Evolutionary conservation across 805 yeast species (phyloP), one percentile per base, ranked within the genome.

Genomic region (Cyberlindnera meyerae): DNA sequence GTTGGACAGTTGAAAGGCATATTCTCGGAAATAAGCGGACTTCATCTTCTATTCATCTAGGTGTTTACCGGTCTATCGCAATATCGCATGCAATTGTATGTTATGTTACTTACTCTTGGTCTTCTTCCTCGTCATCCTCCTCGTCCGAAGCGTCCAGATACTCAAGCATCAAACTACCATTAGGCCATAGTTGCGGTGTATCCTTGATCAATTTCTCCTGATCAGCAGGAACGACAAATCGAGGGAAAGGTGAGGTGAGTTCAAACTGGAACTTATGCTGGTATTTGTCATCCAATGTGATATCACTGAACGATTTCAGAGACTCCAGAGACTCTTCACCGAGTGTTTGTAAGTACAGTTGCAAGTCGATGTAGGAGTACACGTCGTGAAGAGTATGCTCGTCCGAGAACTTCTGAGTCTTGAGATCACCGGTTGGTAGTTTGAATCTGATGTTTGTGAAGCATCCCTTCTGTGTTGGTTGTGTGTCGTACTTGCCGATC

Each of bases 191-290:
- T 25, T 70, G 62, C 1, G 60, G 48, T 25, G 66, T 66, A 22
- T 73, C 71, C 21, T 50, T 52, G 6, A 82, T 55, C 3, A 36
- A 18, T 14, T 41, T 36, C 0, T 52, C 49, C 11, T 52, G 40
- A 21, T 61, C 62, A 5, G 49, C 40, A 4, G 62, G 66, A 12
- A 83, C 55, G n/a, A 61, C 58, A 31, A 57, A 65, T 43, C 85
- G 69, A 4, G 88, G 88, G 55, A 78, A 71, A 2, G 86, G 78
- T 4, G 82, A 73, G 3, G 70, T 68, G 24, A 84, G 58, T 37
- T 69, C 72, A 55, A 84, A 83, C n/a, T 56, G 55, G 45, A 70
- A 77, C 4, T 57, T 47, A 42, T 73, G 76, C 1, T 36, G 44
- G 43, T 68, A 76, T 24, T 42, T 42, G 3, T 27, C 33, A 9